Evolutionary conservation across 2,329 filamentous ascomycete species (phyloP).

Genomic region (Penicillium corylophilum): DNA sequence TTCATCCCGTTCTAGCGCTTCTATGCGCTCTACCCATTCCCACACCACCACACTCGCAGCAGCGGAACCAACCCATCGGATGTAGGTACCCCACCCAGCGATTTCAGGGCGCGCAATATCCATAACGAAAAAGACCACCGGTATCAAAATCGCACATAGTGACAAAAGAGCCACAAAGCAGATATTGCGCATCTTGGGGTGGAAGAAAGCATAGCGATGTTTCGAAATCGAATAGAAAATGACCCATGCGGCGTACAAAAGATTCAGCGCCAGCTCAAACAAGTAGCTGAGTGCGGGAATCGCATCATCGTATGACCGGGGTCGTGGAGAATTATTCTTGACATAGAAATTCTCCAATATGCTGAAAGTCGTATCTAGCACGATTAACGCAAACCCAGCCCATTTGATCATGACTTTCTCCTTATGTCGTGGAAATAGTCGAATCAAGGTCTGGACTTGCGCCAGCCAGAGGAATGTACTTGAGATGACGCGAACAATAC

Average conservation of each 20-base stretch:
- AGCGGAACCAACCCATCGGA: conserved; percentile 92
- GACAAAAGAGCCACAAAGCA: conserved; percentile 76
- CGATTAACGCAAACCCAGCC: conserved; percentile 92
- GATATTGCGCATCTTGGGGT: conserved; percentile 87
- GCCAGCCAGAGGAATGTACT: conserved; percentile 97
- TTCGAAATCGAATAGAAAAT: conserved; percentile 93
- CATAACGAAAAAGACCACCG: conserved; percentile 88
- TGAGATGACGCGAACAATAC: conserved; percentile 87
- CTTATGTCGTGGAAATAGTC: conserved; percentile 90
- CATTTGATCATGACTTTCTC: conserved; percentile 99
- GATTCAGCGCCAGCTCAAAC: conserved; percentile 80
- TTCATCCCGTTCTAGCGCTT: conserved; percentile 86
- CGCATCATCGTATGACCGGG: conserved; percentile 79
- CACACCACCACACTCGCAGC: conserved; percentile 95
- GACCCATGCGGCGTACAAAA: conserved; percentile 90
- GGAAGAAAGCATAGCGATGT: conserved; percentile 85
- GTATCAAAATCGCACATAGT: conserved; percentile 77
- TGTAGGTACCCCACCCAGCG: conserved; percentile 91
- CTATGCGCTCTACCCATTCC: conserved; percentile 97
- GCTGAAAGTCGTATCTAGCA: conserved; percentile 86
- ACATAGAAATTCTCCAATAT: conserved; percentile 82
- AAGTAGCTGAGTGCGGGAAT: conserved; percentile 89
- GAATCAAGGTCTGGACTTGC: conserved; percentile 93
- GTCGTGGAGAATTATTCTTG: conserved; percentile 51
- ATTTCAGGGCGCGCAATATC: conserved; percentile 84